Percentiles rank a stretch among this genome's conserved stretches.
Evolutionary conservation across 371 early-diverging fungal species (phyloP).

Genomic region (Batkoa obscura): DNA sequence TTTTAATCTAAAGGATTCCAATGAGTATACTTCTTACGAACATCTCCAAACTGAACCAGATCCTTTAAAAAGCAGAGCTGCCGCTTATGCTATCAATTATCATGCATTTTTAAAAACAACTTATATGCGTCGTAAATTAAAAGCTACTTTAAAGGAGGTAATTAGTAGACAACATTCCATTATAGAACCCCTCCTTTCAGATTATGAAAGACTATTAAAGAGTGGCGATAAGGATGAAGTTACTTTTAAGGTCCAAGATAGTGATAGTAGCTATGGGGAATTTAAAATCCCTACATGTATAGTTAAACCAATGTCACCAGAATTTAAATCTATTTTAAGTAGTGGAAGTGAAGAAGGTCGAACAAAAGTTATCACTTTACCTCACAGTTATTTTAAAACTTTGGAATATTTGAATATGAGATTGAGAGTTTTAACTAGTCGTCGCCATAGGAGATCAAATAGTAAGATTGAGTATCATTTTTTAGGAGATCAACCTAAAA

Average conservation of each 20-base stretch:
- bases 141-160: not conserved
- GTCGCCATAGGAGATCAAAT: not conserved
- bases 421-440: not conserved
- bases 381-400: not conserved
- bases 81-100: slow-evolving; percentile 4
- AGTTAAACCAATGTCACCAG: not conserved
- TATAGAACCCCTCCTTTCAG: not conserved
- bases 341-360: not conserved
- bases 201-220: not conserved
- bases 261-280: not conserved
- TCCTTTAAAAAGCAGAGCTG: not conserved
- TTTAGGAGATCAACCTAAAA: not conserved
- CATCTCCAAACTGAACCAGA: not conserved
- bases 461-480: not conserved
- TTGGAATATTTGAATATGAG: not conserved
- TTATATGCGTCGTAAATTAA: not conserved
- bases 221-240: not conserved
- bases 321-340: not conserved
- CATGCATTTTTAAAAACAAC: slow-evolving; percentile 3
- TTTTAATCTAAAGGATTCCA: not conserved
- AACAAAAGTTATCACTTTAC: not conserved
- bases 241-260: not conserved
- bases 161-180: not conserved
- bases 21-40: not conserved
- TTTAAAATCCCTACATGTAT: not conserved